Evolutionary conservation across 306 rosid species (phyloP).

Genomic region (Cajanus cajan): DNA sequence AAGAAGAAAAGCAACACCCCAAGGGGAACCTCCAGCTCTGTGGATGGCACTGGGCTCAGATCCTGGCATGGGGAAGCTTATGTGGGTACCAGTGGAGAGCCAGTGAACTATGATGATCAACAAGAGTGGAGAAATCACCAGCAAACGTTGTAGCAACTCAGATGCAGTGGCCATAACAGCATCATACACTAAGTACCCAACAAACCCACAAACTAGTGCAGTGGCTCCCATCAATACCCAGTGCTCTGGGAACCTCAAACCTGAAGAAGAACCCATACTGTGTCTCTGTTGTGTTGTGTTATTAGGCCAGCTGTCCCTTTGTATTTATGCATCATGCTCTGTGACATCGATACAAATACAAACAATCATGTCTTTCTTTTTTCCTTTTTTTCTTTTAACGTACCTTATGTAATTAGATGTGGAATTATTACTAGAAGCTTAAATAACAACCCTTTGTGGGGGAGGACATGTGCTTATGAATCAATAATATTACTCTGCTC

Average conservation of each 20-base stretch:
- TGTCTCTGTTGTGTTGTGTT: not conserved
- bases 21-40: slow-evolving; percentile 73
- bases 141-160: slow-evolving; percentile 61
- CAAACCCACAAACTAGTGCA: slow-evolving; percentile 40
- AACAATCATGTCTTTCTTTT: not conserved
- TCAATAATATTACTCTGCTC: not conserved
- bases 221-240: slow-evolving; percentile 47
- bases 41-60: slow-evolving; percentile 71
- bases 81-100: slow-evolving; percentile 59
- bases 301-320: slow-evolving; percentile 35
- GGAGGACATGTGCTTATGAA: slow-evolving; percentile 18
- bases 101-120: slow-evolving; percentile 66
- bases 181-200: slow-evolving; percentile 55
- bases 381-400: not conserved
- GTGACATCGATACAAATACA: slow-evolving; percentile 18
- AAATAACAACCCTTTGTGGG: not conserved
- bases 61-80: slow-evolving; percentile 67
- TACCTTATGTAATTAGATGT: not conserved
- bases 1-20: slow-evolving; percentile 71
- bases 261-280: not conserved
- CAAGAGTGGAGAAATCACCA: slow-evolving; percentile 68
- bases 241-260: slow-evolving; percentile 49
- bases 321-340: slow-evolving; percentile 17
- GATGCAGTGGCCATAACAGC: slow-evolving; percentile 68
- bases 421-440: not conserved